A percentile compares a stretch with the other conserved stretches of the same genome.
phyloP scores from a whole-genome alignment of 768 basidiomycete species.

The Mrakia gelida region DNA sequence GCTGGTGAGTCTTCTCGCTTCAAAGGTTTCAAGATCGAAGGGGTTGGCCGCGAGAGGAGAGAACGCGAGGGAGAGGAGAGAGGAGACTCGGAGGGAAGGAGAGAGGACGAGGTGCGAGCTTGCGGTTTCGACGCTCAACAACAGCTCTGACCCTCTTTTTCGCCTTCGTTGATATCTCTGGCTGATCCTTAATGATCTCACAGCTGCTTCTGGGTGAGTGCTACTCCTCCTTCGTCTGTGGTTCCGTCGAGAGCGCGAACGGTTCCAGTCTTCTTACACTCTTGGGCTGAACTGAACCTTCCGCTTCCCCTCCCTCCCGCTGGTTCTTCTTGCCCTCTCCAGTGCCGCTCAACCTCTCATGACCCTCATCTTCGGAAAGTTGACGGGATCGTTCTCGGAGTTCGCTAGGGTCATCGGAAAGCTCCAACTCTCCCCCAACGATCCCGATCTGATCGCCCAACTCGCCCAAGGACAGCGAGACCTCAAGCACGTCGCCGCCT shows the following conservation, averaged over 20 bases:
- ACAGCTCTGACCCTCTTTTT: no score
- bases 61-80: neutral
- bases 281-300: no score
- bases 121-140: neutral
- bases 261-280: no score
- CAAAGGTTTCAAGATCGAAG: neutral
- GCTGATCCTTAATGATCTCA: no score
- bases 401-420: neutral
- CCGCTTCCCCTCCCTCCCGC: no score
- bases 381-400: constrained; percentile 31
- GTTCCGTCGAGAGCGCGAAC: no score
- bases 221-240: no score
- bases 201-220: no score
- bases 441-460: neutral
- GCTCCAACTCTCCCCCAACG: neutral
- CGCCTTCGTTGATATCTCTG: no score
- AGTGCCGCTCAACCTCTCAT: constrained; percentile 58
- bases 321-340: neutral
- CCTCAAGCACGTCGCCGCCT: constrained; percentile 37
- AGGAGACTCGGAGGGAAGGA: neutral
- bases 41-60: no score
- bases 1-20: neutral
- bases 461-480: constrained; percentile 24
- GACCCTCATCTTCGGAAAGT: constrained; percentile 66
- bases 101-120: neutral